Evolutionary conservation across 1,284 basidiomycete species (phyloP).

Genomic region (Cystobasidium pallidum): DNA sequence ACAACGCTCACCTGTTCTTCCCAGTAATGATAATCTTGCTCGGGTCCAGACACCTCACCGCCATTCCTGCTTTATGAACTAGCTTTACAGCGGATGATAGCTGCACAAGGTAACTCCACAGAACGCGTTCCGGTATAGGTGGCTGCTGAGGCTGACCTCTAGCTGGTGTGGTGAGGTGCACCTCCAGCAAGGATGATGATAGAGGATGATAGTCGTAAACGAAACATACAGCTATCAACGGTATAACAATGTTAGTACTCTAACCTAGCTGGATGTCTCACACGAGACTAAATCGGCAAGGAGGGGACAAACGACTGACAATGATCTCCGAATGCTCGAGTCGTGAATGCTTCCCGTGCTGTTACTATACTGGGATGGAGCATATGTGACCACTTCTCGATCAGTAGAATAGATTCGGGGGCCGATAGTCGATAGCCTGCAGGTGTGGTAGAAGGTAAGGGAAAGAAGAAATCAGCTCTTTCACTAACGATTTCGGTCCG

Average conservation of each 20-base stretch:
- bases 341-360: conserved; percentile 93
- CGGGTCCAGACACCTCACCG: conserved; percentile 80
- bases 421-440: conserved; percentile 77
- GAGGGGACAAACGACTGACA: conserved; percentile 63
- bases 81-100: conserved; percentile 81
- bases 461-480: too few species aligned
- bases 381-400: conserved; percentile 86
- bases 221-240: conserved; percentile 75
- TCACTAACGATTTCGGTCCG: too few species aligned
- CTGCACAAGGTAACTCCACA: conserved; percentile 95
- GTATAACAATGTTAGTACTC: not conserved
- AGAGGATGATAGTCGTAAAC: conserved; percentile 90
- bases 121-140: conserved; percentile 71
- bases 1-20: conserved; percentile 69
- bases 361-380: conserved; percentile 84
- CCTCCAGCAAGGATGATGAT: conserved; percentile 78
- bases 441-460: too few species aligned
- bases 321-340: conserved; percentile 86
- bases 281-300: not conserved
- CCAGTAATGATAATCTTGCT: conserved; percentile 87
- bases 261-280: not conserved
- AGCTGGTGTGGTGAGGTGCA: conserved; percentile 61
- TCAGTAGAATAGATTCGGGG: conserved; percentile 76
- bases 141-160: conserved; percentile 55
- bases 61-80: conserved; percentile 79